Base-by-base conservation (phyloP, 2,329 filamentous ascomycete genomes). In the Aplosporella prunicola region DNA sequence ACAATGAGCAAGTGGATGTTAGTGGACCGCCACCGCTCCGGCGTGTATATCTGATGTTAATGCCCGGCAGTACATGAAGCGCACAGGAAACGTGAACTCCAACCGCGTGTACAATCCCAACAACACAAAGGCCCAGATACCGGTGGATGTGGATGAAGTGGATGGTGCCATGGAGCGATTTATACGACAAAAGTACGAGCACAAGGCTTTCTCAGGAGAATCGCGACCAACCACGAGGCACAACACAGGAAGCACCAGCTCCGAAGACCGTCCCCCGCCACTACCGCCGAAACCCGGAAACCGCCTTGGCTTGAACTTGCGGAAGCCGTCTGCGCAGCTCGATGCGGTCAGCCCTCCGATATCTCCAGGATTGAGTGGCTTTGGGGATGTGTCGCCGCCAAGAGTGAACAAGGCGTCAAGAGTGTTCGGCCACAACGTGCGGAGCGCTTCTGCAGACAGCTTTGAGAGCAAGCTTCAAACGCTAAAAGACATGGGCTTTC, bases 161-260 rank as follows among this genome's bases (percentile, higher is more conserved):
- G 89, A 98, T 57, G 82, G 84, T 9, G 86, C 83, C 18, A 91
- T 98, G 82, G 91, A 98, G 62, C 76, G 85, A 43, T 96, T 89
- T 60, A 94, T 98, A 48, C 74, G 89, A 43, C 80, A 89, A 53
- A 98, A 98, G 61, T 98, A 98, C 61, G 78, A 88, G 55, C 78
- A 80, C 49, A 67, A 71, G 41, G 62, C 68, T 10, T 68, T 75
- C 45, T 54, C 58, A 42, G 52, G 52, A 31, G 53, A 53, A 28
- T 52, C 56, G 15, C 51, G 56, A 22, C 56, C 63, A 16, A 51
- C 52, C 33, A 68, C 66, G 46, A 63, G 69, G 51, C 64, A 74
- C 43, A 68, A 76, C 48, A 69, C 74, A 5, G 72, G 71, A 40
- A 74, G 74, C 45, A 72, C 66, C 32, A 63, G 67, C 43, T 68